phyloP scores from a whole-genome alignment of 495 filamentous ascomycete species.

The Tuber borchii region DNA sequence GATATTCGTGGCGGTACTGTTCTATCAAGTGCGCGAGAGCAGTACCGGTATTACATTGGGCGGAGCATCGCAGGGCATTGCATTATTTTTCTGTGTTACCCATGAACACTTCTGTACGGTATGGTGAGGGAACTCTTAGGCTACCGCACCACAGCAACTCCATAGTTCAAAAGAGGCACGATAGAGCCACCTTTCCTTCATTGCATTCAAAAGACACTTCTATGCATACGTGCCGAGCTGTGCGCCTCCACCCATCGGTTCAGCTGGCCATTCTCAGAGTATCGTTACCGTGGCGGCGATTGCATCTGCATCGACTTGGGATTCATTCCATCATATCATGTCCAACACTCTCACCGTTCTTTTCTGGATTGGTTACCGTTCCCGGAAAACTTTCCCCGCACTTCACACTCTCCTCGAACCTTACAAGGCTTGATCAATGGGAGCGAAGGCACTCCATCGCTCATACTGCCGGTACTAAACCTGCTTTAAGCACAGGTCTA shows the following conservation, averaged over 20 bases:
- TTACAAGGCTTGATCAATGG: constrained; percentile 70
- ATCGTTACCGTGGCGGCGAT: constrained; percentile 59
- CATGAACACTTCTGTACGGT: too few species aligned
- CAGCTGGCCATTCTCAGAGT: too few species aligned
- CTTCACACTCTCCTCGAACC: constrained; percentile 53
- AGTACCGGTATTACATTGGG: not conserved
- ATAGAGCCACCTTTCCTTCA: too few species aligned
- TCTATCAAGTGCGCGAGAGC: too few species aligned
- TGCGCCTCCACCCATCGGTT: too few species aligned
- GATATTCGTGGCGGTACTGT: not conserved
- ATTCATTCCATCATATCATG: constrained; percentile 70
- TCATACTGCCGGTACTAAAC: constrained; percentile 95
- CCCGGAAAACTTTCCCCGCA: constrained; percentile 90
- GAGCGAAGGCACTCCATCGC: constrained; percentile 86
- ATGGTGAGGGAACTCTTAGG: too few species aligned
- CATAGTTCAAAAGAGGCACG: too few species aligned
- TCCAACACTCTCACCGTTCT: constrained; percentile 76
- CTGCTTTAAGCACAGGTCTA: constrained; percentile 77
- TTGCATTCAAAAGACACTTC: too few species aligned
- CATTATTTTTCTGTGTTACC: not conserved
- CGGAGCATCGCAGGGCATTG: not conserved
- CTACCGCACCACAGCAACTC: too few species aligned
- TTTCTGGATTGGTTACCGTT: constrained; percentile 96
- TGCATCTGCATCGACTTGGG: constrained; percentile 78
- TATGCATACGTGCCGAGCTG: too few species aligned